Percentiles rank a stretch among this genome's conserved stretches.
These are phyloP conservation scores for Symbiodinium natans DNA, from an alignment of 73 alveolate species.

Conservation along the genomic window DNA sequence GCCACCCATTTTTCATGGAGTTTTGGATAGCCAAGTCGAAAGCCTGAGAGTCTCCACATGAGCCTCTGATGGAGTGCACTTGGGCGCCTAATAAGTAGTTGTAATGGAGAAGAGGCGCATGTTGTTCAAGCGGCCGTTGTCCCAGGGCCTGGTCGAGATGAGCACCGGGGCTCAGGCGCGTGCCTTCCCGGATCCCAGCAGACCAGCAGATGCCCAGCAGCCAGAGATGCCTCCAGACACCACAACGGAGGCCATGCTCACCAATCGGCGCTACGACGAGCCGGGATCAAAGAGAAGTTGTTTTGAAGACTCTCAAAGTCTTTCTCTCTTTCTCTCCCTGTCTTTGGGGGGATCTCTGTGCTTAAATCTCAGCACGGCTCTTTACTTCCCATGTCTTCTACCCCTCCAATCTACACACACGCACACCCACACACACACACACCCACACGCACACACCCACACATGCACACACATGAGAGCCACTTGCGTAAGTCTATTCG, in stretches of 20 bases:
- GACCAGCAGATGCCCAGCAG: no score
- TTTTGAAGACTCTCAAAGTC: neutral
- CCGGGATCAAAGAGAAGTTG: neutral
- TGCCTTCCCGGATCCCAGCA: no score
- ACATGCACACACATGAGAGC: neutral
- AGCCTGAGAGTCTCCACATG: no score
- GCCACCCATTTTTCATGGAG: no score
- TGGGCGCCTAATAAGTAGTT: no score
- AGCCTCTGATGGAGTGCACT: neutral
- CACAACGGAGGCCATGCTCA: constrained; percentile 71
- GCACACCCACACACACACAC: no score
- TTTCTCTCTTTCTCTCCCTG: neutral
- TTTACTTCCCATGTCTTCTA: neutral
- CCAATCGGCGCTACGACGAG: constrained; percentile 36
- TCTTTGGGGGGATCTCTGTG: neutral
- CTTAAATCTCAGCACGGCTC: neutral
- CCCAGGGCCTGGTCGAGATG: constrained; percentile 76
- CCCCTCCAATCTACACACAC: neutral
- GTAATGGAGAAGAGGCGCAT: no score
- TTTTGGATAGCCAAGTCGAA: no score
- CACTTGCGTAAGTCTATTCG: no score
- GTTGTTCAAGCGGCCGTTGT: no score
- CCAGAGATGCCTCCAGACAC: no score
- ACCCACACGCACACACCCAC: no score
- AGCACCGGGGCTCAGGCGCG: constrained; percentile 51